A percentile compares a stretch with the other conserved stretches of the same genome.
These are phyloP conservation scores for Lichtheimia ramosa DNA, from an alignment of 371 early-diverging fungal genomes.

Conservation along the genomic window DNA sequence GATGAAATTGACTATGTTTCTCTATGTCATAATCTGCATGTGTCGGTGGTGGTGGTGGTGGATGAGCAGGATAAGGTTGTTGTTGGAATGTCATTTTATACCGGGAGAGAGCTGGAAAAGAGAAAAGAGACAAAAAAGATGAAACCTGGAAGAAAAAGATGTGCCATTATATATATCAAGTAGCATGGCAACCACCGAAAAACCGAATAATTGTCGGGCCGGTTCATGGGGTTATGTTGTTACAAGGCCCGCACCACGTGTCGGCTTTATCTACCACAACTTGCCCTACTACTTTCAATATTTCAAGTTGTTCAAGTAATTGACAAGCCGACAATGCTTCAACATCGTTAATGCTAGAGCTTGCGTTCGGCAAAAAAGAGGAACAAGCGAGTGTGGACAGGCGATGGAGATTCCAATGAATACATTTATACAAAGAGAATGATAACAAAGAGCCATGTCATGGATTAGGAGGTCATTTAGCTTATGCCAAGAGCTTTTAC, in stretches of 20 bases:
- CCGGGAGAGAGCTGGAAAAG: neutral
- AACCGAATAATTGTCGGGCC: too few relatives aligned
- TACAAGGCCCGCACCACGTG: too few relatives aligned
- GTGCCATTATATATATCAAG: too few relatives aligned
- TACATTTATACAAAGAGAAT: constrained; percentile 9
- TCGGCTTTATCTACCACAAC: too few relatives aligned
- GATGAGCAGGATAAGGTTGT: neutral
- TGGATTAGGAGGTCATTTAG: too few relatives aligned
- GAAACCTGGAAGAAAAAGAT: neutral
- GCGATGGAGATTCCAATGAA: constrained; percentile 17
- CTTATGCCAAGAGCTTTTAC: neutral
- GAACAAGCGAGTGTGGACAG: constrained; percentile 21
- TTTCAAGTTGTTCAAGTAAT: too few relatives aligned
- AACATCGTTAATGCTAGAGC: constrained; percentile 1
- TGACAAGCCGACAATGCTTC: neutral
- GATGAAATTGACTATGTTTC: neutral
- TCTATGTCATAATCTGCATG: neutral
- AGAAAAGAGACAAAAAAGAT: neutral
- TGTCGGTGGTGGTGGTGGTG: neutral
- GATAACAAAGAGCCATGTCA: neutral
- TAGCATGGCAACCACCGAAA: too few relatives aligned
- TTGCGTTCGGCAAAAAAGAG: constrained; percentile 6
- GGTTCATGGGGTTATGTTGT: too few relatives aligned
- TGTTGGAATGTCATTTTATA: neutral
- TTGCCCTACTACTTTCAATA: too few relatives aligned